A percentile compares a stretch with the other conserved stretches of the same genome.
phyloP scores from a whole-genome alignment of 2,329 filamentous ascomycete species.

The Trichoderma sp. region DNA sequence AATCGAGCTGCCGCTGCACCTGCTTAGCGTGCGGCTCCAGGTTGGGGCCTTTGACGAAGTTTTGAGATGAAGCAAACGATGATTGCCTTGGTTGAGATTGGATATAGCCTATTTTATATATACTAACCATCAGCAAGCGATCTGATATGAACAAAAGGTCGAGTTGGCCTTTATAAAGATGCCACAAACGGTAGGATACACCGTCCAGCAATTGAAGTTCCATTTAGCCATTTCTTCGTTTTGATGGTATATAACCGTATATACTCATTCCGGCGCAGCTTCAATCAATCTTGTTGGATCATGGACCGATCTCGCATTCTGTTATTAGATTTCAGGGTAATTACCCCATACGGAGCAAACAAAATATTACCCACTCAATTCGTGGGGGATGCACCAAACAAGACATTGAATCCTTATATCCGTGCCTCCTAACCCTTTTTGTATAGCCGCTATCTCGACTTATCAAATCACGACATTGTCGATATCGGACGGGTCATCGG shows the following conservation, averaged over 20 bases:
- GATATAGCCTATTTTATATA: neutral
- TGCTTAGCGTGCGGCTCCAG: neutral
- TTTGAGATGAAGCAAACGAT: neutral
- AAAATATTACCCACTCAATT: constrained; percentile 1
- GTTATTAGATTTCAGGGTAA: neutral
- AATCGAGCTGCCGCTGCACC: neutral
- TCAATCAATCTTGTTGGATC: neutral
- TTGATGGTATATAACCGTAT: neutral
- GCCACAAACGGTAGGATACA: neutral
- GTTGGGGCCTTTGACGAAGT: neutral
- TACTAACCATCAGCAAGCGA: neutral
- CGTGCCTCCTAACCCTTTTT: neutral
- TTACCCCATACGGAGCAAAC: neutral
- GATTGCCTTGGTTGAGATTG: neutral
- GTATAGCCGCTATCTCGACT: neutral
- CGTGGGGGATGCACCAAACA: constrained; percentile 10
- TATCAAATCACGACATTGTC: constrained; percentile 22
- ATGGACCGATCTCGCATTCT: neutral
- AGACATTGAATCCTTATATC: neutral
- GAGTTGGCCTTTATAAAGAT: neutral
- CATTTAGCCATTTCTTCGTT: neutral
- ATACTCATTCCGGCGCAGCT: neutral
- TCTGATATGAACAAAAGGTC: neutral
- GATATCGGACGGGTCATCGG: constrained; percentile 28
- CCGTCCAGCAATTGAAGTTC: neutral